phyloP scores from a whole-genome alignment of 1,284 basidiomycete species.

The Malassezia equina region DNA sequence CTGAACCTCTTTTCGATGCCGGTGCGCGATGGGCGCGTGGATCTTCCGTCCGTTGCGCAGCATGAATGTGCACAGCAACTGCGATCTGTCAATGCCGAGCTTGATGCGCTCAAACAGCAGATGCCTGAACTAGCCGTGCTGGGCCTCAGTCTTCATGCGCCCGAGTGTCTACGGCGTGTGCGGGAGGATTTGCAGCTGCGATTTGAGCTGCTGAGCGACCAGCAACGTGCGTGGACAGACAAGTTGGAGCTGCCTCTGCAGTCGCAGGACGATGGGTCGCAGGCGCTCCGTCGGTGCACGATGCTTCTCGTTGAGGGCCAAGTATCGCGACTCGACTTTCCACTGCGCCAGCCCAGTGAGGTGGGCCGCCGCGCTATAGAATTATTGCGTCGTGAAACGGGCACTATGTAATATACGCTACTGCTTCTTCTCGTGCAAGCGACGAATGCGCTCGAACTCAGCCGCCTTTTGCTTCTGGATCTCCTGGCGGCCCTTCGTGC shows the following conservation, averaged over 20 bases:
- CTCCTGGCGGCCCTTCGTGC: conserved; percentile 8
- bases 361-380: conserved; percentile 23
- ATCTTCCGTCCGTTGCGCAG: conserved; percentile 15
- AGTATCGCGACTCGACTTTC: conserved; percentile 32
- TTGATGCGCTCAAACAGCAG: conserved; percentile 14
- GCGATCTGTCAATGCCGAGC: conserved; percentile 15
- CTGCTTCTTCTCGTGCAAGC: conserved; percentile 5
- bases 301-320: conserved; percentile 35
- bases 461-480: conserved; percentile 1
- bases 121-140: conserved; percentile 28
- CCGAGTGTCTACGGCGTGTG: conserved; percentile 15
- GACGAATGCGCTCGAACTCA: conserved; percentile 7
- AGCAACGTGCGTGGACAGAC: conserved; percentile 10
- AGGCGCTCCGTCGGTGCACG: conserved; percentile 22
- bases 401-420: background rate
- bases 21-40: conserved; percentile 9
- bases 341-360: conserved; percentile 20
- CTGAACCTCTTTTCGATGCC: conserved; percentile 20
- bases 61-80: conserved; percentile 25
- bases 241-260: conserved; percentile 12
- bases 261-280: conserved; percentile 11
- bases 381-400: conserved; percentile 19
- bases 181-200: conserved; percentile 5
- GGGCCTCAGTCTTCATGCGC: conserved; percentile 27
- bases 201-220: conserved; percentile 12